These are phyloP conservation scores for Diaporthe australafricana DNA, from an alignment of 2,329 filamentous ascomycete species.

Conservation along the genomic window DNA sequence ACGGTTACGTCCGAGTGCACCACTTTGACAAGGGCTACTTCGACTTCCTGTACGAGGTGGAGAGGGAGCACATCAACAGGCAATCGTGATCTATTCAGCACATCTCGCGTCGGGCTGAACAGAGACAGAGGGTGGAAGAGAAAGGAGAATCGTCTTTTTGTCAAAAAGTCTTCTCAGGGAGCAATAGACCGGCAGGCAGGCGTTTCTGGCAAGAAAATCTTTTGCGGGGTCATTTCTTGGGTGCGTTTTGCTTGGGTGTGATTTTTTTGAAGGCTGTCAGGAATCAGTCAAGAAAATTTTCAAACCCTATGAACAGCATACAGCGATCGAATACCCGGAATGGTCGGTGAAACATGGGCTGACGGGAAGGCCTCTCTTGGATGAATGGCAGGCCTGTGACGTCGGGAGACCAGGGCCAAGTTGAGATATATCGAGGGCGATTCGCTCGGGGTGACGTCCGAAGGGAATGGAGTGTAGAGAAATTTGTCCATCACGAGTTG, in stretches of 20 bases:
- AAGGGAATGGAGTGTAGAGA: background rate
- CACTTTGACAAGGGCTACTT: constrained; percentile 99
- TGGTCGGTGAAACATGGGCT: constrained; percentile 16
- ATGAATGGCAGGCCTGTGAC: background rate
- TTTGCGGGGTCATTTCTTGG: constrained; percentile 18
- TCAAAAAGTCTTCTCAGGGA: constrained; percentile 30
- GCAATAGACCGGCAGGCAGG: constrained; percentile 32
- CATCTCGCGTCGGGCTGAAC: background rate
- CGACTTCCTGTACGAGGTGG: constrained; percentile 98
- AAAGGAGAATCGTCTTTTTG: constrained; percentile 28
- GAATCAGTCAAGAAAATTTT: constrained; percentile 13
- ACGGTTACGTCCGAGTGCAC: constrained; percentile 98
- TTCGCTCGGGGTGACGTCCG: background rate
- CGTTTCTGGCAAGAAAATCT: constrained; percentile 36
- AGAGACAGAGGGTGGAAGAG: constrained; percentile 12
- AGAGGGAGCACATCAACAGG: constrained; percentile 78
- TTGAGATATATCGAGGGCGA: background rate
- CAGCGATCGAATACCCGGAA: constrained; percentile 24
- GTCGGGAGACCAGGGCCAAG: background rate
- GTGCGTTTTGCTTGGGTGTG: background rate
- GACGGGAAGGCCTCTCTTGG: background rate
- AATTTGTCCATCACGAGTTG: background rate
- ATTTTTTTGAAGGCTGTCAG: background rate
- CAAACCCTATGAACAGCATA: constrained; percentile 12
- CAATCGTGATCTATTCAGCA: constrained; percentile 41